Evolutionary conservation across 2,329 filamentous ascomycete species (phyloP), one percentile per base, ranked within the genome.

Genomic region (Trichocomaceae sp.): DNA sequence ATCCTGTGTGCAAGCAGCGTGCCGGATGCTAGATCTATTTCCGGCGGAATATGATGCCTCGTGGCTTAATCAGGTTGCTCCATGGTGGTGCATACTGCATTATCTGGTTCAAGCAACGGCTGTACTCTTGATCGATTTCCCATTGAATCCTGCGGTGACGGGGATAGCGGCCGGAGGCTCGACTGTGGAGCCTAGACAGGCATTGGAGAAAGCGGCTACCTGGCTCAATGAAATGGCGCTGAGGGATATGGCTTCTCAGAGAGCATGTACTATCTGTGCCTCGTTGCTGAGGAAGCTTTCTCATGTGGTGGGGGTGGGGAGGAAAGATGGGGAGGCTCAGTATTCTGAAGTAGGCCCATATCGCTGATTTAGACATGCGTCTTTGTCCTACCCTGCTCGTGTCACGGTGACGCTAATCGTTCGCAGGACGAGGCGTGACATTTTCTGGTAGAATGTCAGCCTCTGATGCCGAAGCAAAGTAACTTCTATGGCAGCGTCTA

Each of bases 21-120:
- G 62, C 31, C 62, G 66, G 7, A 66, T 69, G 60, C 58, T 75
- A 5, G 60, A 62, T 5, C 56, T 74, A 6, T 64, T 75, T 6
- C 71, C 72, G 3, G 64, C 69, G 15, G 58, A 62, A 31, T 66
- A 68, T 2, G 64, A 70, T 47, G 51, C 63, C 5, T 57, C 62
- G 5, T 67, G 66, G 46, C 52, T 73, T 4, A 66, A 67, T 46
- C 59, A 59, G 15, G 57, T 67, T 7, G 63, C 65, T 1, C 70
- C 71, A 17, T 75, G 72, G 72, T 74, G 69, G 68, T 70, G 63
- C 56, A 59, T 72, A 17, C 59, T 75, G 29, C 72, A 75, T 53
- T 70, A 69, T 57, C 56, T 75, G 15, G 70, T 74, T 58, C 73
- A 75, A 58, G 66, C 72, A 2, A 63, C 63, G 0, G 70, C 67